These are phyloP conservation scores for Tetraselmis striata DNA, from an alignment of 139 green algal species.

Conservation along the genomic window DNA sequence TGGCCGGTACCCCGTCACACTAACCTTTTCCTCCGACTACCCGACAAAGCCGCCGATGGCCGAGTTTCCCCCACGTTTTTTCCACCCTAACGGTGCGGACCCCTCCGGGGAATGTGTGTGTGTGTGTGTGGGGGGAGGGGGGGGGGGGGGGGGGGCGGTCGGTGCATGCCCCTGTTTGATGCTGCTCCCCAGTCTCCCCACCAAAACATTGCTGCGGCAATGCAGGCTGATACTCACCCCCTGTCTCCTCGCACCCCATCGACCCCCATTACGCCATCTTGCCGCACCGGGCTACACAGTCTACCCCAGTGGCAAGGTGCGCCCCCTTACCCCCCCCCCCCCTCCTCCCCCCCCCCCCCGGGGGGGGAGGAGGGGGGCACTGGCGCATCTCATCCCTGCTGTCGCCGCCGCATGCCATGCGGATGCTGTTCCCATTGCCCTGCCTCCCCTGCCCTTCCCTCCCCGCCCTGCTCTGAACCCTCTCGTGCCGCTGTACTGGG, in stretches of 20 bases:
- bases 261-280: background rate
- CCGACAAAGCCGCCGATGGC: conserved; percentile 44
- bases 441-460: too few species aligned
- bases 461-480: too few species aligned
- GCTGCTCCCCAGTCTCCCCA: too few species aligned
- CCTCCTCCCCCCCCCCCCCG: background rate
- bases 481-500: background rate
- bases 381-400: background rate
- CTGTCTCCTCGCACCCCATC: background rate
- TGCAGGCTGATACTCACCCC: too few species aligned
- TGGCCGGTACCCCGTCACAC: conserved; percentile 49
- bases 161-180: too few species aligned
- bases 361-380: background rate
- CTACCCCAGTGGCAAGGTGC: too few species aligned
- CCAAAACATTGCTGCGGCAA: too few species aligned
- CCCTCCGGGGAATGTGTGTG: background rate
- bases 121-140: too few species aligned
- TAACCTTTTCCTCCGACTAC: conserved; percentile 50
- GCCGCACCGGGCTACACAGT: too few species aligned
- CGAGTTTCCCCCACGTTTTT: conserved; percentile 19
- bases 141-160: too few species aligned
- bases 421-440: too few species aligned
- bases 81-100: conserved; percentile 33
- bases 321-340: background rate
- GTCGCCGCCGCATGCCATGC: background rate